These are phyloP conservation scores for Salvia splendens DNA, from an alignment of 257 asterid species.

Conservation along the genomic window DNA sequence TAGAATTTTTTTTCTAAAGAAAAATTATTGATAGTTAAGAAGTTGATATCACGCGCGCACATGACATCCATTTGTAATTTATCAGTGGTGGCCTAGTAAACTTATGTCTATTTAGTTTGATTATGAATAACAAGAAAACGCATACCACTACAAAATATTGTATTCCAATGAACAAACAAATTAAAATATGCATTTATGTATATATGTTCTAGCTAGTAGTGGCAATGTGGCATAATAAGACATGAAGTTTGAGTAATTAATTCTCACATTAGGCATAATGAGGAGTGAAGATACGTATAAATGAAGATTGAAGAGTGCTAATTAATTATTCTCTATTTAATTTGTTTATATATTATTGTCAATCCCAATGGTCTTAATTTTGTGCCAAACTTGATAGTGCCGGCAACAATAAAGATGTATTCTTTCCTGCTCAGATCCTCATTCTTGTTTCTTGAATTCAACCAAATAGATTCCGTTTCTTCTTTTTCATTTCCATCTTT, in stretches of 20 bases:
- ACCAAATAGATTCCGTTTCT: not conserved
- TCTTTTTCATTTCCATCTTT: not conserved
- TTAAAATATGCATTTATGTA: not conserved
- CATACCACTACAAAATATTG: no score
- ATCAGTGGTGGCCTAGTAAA: no score
- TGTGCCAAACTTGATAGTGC: constrained; percentile 34
- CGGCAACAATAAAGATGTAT: constrained; percentile 32
- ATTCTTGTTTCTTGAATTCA: not conserved
- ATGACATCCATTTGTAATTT: no score
- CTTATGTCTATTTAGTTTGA: no score
- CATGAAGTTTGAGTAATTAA: not conserved
- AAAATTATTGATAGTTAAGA: no score
- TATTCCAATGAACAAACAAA: not conserved
- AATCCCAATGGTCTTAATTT: constrained; percentile 32
- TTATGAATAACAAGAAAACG: no score
- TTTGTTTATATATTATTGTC: constrained; percentile 14
- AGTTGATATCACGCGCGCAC: no score
- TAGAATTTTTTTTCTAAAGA: no score
- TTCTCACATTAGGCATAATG: not conserved
- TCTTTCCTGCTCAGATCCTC: constrained; percentile 21
- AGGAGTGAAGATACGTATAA: not conserved
- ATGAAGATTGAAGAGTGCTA: not conserved
- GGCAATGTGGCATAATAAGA: not conserved
- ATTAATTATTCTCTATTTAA: not conserved
- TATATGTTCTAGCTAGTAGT: not conserved